These are phyloP conservation scores for Clavispora phyllophila DNA, from an alignment of 805 yeast genomes.

Conservation along the genomic window DNA sequence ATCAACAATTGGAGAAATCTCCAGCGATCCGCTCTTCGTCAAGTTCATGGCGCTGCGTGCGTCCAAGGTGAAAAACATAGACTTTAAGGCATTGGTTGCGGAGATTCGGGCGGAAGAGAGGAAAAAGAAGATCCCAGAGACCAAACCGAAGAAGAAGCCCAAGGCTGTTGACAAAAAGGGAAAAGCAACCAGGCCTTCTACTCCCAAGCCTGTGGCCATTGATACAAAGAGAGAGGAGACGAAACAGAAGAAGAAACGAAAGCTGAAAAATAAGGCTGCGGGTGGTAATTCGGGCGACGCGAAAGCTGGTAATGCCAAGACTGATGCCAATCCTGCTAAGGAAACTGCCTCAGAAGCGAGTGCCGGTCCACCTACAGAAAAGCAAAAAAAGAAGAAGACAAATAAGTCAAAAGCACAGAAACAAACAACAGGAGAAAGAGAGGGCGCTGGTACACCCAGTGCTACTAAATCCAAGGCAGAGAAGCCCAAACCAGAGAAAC, in stretches of 20 bases:
- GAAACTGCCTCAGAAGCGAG: background rate
- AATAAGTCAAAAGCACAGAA: background rate
- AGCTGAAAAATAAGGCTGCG: background rate
- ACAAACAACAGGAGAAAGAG: background rate
- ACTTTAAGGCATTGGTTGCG: constrained; percentile 8
- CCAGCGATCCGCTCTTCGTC: background rate
- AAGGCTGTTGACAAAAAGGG: background rate
- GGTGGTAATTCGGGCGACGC: background rate
- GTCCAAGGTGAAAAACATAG: background rate
- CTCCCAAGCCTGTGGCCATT: background rate
- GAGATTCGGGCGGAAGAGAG: constrained; percentile 8
- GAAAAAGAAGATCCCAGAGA: constrained; percentile 7
- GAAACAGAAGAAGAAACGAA: constrained; percentile 1
- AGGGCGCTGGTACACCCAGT: constrained; percentile 1
- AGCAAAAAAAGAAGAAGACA: background rate
- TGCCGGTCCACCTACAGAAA: background rate
- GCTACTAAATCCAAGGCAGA: constrained; percentile 1
- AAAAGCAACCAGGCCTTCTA: background rate
- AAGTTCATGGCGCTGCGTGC: constrained; percentile 1
- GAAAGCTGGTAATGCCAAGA: background rate
- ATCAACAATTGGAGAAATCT: background rate
- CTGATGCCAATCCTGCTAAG: no score
- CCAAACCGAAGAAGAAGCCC: constrained; percentile 1
- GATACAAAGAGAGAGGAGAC: background rate
- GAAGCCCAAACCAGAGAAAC: no score